Evolutionary conservation across 2,329 filamentous ascomycete species (phyloP), one percentile per base, ranked within the genome.

Genomic region (Fusarium mundagurra): DNA sequence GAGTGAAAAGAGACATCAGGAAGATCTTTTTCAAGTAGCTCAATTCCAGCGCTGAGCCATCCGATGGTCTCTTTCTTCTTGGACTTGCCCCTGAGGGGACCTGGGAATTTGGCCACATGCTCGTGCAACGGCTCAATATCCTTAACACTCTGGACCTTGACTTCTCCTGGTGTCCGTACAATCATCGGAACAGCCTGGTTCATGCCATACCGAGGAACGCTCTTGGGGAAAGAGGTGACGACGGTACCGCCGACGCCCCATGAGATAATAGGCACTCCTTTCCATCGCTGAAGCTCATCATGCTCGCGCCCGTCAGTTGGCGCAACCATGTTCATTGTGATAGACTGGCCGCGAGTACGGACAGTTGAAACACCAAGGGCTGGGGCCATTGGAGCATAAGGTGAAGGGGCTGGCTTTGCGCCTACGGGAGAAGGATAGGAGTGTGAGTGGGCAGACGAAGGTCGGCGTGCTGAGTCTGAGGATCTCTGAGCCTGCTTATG

Each of bases 11-110:
- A 84, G 38, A 83, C 84, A 75, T 84, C 88, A 54, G 84, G 90
- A 59, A 84, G 80, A 61, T 83, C 87, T 77, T 86, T 89, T 80
- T 97, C 94, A 41, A 98, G 84, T 2, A 85, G 85, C 43, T 94
- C 92, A 64, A 98, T 96, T 60, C 92, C 94, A 67, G 88, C 86
- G 9, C 88, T 89, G 50, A 99, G 86, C 96, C 97, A 99, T 5
- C 90, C 83, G 48, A 95, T 77, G 1, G 94, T 89, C 62, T 99
- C 96, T 85, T 98, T 99, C 87, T 99, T 99, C 87, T 98, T 98
- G 4, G 92, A 91, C 80, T 98, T 98, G 45, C 91, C 89, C 82
- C 93, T 95, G 34, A 99, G 85, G 7, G 97, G 96, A 0, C 96
- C 96, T 0, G 96, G 96, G 78, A 98, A 98, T 76, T 92, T 94